Conservation (phyloP, 169 alveolate genomes). For the Plasmodium vivax region DNA sequence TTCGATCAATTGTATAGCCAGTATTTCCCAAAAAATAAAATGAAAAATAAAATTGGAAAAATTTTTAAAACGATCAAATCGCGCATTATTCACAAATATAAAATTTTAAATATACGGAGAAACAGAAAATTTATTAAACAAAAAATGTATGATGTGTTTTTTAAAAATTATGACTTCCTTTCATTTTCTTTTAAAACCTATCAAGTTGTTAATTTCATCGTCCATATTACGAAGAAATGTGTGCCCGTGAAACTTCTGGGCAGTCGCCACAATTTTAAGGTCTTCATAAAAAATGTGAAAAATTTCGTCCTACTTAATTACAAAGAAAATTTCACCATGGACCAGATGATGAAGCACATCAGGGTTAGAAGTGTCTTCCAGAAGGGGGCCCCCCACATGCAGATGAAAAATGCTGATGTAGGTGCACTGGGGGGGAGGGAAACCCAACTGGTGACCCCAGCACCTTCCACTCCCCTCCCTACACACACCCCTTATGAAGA, state of each 20-base stretch:
- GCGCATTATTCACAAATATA: conserved; percentile 41
- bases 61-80: conserved; percentile 46
- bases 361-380: conserved; percentile 47
- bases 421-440: not conserved
- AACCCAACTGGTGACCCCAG: not conserved
- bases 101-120: conserved; percentile 38
- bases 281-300: conserved; percentile 71
- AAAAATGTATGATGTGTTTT: conserved; percentile 58
- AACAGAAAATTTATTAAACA: conserved; percentile 62
- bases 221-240: conserved; percentile 56
- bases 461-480: not conserved
- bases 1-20: conserved; percentile 46
- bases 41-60: conserved; percentile 36
- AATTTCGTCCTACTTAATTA: conserved; percentile 56
- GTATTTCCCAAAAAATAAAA: conserved; percentile 27
- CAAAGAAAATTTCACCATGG: conserved; percentile 63
- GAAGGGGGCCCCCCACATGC: not conserved
- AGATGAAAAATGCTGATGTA: not conserved
- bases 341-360: conserved; percentile 62
- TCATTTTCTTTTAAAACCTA: conserved; percentile 49
- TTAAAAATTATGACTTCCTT: conserved; percentile 66
- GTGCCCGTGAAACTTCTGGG: conserved; percentile 67
- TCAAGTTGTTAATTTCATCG: conserved; percentile 49
- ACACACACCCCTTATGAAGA: not conserved
- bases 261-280: conserved; percentile 58